Evolutionary conservation across 805 yeast species (phyloP), one percentile per base, ranked within the genome.

Genomic region (Myxozyma melibiosi): DNA sequence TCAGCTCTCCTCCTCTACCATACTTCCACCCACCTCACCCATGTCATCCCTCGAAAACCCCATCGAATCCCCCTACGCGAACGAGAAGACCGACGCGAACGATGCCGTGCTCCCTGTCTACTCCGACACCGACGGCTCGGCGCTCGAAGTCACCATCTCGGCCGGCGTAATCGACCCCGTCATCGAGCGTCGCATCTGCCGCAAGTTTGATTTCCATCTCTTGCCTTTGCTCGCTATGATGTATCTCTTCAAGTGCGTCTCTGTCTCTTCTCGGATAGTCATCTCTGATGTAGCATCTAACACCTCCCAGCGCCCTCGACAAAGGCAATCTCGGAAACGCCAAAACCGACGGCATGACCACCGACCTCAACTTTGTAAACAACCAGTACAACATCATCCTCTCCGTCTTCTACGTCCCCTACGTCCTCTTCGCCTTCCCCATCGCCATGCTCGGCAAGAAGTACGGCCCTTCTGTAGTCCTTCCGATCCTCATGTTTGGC

Each of bases 251-350:
- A 34, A 34, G 38, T 34, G 39, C 34, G 43, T 18, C 16, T 16
- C 9, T n/a, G n/a, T n/a, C n/a, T n/a, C n/a, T n/a, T n/a, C n/a
- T n/a, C n/a, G n/a, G n/a, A n/a, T n/a, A n/a, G n/a, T n/a, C n/a
- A n/a, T n/a, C n/a, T n/a, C n/a, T n/a, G n/a, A 34, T 9, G 11
- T 7, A 34, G 16, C 9, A 14, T 34, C 8, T 14, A 11, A 34
- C 38, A 34, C 6, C 38, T 7, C 8, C 5, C 33, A 57, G 58
- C 58, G 76, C 79, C 14, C 71, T 79, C 54, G 81, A 79, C 64
- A 77, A 76, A 58, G 79, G 79, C 13, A 79, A 79, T 61, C 77
- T 79, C 48, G 73, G 78, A n/a, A 78, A 79, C 65, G 82, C 82
- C 13, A 77, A 77, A 61, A 77, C 80, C 1, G 76, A 77, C 55